These are phyloP conservation scores for Aegilops sharonensis DNA, from an alignment of 176 grass and related monocot genomes.

Conservation along the genomic window DNA sequence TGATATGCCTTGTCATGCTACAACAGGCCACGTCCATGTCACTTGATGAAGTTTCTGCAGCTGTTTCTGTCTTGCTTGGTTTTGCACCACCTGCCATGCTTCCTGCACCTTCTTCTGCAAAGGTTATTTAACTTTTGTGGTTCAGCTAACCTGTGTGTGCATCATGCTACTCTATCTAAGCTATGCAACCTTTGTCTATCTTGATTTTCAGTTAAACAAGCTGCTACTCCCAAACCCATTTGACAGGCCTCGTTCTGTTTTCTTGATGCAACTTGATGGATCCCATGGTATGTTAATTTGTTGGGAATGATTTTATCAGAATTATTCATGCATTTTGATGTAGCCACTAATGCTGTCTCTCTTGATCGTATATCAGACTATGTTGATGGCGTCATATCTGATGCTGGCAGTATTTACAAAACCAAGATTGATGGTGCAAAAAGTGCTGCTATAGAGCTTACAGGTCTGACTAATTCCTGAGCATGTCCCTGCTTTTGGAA, in stretches of 20 bases:
- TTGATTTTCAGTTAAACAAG: conserved; percentile 75
- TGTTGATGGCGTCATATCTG: conserved; percentile 46
- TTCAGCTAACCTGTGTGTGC: neutral
- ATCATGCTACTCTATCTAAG: conserved; percentile 23
- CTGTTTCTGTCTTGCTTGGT: conserved; percentile 85
- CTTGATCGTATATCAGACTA: conserved; percentile 25
- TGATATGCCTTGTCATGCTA: neutral
- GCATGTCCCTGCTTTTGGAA: neutral
- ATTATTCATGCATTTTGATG: conserved; percentile 10
- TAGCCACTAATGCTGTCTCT: conserved; percentile 11
- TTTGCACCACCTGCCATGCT: conserved; percentile 62
- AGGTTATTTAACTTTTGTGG: conserved; percentile 44
- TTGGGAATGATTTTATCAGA: neutral
- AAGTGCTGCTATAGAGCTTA: conserved; percentile 44
- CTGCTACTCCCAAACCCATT: conserved; percentile 84
- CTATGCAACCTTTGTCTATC: conserved; percentile 15
- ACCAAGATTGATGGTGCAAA: conserved; percentile 56
- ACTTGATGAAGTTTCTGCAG: conserved; percentile 65
- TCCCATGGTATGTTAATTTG: conserved; percentile 51
- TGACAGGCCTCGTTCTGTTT: conserved; percentile 67
- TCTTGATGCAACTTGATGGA: conserved; percentile 73
- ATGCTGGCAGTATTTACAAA: conserved; percentile 46
- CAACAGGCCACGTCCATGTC: conserved; percentile 60
- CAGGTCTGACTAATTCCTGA: conserved; percentile 57
- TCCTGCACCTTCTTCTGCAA: conserved; percentile 54